Base-by-base conservation (phyloP, 495 filamentous ascomycete genomes). In the Penicillium dipodomyicola region DNA sequence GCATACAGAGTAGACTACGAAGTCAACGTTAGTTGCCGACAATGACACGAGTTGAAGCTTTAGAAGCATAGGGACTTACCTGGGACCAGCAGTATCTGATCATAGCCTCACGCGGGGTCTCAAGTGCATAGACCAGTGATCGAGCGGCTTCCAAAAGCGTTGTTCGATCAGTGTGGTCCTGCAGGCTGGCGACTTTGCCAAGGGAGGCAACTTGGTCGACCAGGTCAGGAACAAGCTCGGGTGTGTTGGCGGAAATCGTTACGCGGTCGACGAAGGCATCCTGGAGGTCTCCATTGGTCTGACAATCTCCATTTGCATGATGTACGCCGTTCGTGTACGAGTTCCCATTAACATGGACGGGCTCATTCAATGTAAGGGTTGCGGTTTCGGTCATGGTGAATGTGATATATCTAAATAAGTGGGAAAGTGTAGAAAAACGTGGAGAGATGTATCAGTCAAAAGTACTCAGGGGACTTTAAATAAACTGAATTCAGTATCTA, bases 71-170 rank as follows among this genome's bases (percentile, higher is more conserved):
- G 29, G 7, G 44, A 8, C 35, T 46, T 56, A 68, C 71, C 63
- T 76, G 70, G 4, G 72, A 67, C 74, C 74, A 76, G 59, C 69
- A 71, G 60, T 67, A 64, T 47, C 71, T 59, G 40, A 75, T 69
- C 59, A 77, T 75, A 4, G 72, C 65, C 65, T 76, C 75, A 4
- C 70, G 65, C 11, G 75, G 75, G 14, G 73, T 77, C 50, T 77
- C 73, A 20, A 75, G 54, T 0, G 73, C 68, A 54, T 68, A 61
- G 2, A 72, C 65, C 5, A 76, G 54, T 0, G 64, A 62, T 9
- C 68, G 65, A 22, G 68, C 70, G 8, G 64, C 49, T 29, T 70
- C 72, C 22, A 76, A 43, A 4, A 73, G 61, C 19, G 64, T 62
- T 1, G 57, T 47, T 0, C 72, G 65, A 8, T 57, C 51, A 11